Evolutionary conservation across 805 yeast species (phyloP).

Genomic region (Metschnikowia henanensis): DNA sequence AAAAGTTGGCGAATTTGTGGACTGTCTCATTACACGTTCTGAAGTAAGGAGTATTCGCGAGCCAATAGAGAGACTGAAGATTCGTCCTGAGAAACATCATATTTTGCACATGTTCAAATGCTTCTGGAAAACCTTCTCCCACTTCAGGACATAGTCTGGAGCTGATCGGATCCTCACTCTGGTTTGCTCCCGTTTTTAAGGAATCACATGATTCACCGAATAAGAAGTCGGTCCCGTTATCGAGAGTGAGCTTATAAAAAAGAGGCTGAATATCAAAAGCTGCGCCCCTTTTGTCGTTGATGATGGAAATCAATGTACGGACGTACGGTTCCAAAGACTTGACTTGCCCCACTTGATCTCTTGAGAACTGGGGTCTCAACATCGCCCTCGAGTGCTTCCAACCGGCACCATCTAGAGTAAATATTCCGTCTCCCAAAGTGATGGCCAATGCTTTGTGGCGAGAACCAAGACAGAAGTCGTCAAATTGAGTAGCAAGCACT

Average conservation of each 20-base stretch:
- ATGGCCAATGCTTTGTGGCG: constrained; percentile 34
- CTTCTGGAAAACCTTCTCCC: constrained; percentile 8
- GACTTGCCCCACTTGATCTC: constrained; percentile 39
- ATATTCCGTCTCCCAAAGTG: constrained; percentile 38
- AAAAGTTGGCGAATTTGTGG: constrained; percentile 23
- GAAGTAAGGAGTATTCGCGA: constrained; percentile 3
- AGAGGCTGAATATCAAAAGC: constrained; percentile 16
- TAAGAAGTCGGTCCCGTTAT: constrained; percentile 17
- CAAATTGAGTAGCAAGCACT: constrained; percentile 37
- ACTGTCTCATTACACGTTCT: constrained; percentile 3
- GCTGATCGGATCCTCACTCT: not conserved
- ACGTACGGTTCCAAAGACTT: constrained; percentile 34
- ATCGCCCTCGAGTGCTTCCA: constrained; percentile 40
- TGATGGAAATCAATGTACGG: constrained; percentile 26
- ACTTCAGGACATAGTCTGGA: not conserved
- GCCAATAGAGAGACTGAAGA: constrained; percentile 12
- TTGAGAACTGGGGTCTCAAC: constrained; percentile 39
- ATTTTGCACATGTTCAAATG: constrained; percentile 14
- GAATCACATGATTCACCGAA: constrained; percentile 16
- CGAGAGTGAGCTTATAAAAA: constrained; percentile 17
- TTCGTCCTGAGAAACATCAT: constrained; percentile 11
- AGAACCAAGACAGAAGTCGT: constrained; percentile 34
- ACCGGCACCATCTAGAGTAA: constrained; percentile 38
- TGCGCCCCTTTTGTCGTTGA: constrained; percentile 10
- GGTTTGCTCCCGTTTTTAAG: not conserved